Base-by-base conservation (phyloP, 345 rosid genomes). In the Rubroshorea leprosula region DNA sequence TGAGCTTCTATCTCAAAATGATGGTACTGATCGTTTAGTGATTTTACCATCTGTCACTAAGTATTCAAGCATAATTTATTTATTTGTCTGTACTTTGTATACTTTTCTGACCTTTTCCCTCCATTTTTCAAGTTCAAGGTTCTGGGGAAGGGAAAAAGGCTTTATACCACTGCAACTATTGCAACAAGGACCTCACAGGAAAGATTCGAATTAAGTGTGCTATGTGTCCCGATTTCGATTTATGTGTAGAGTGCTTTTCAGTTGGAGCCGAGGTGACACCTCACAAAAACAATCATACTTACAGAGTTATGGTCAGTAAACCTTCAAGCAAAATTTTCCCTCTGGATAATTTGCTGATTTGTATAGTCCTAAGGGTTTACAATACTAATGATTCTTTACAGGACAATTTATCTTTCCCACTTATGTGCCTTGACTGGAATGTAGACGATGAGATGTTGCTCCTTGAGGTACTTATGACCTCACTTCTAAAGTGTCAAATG, bases 361-460 rank as follows among this genome's bases (percentile, higher is more conserved):
- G 27, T 8, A n/a, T n/a, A n/a, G n/a, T n/a, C n/a, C n/a, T n/a
- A n/a, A n/a, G n/a, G n/a, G n/a, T n/a, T n/a, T n/a, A n/a, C n/a
- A n/a, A n/a, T n/a, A n/a, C n/a, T n/a, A n/a, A n/a, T n/a, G n/a
- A n/a, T n/a, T 60, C 56, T 66, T 43, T 24, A 67, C 84, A 90
- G 97, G 99, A 89, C 54, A 87, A 83, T 73, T 69, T 93, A 65
- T 85, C 95, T 46, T 85, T 87, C 65, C 95, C 90, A 2, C 96
- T 93, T 53, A 81, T 89, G 64, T 87, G 95, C 66, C 81, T 88
- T 3, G 92, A 87, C 71, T 93, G 99, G 99, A 89, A 85, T 81
- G 96, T 97, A 17, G 97, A 93, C 72, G 99, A 90, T 58, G 99
- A 93, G 68, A 93, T 83, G 70, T 81, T 93, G 68, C 97, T 93